Conservation (phyloP, 768 basidiomycete genomes). For the Hypsizygus marmoreus region DNA sequence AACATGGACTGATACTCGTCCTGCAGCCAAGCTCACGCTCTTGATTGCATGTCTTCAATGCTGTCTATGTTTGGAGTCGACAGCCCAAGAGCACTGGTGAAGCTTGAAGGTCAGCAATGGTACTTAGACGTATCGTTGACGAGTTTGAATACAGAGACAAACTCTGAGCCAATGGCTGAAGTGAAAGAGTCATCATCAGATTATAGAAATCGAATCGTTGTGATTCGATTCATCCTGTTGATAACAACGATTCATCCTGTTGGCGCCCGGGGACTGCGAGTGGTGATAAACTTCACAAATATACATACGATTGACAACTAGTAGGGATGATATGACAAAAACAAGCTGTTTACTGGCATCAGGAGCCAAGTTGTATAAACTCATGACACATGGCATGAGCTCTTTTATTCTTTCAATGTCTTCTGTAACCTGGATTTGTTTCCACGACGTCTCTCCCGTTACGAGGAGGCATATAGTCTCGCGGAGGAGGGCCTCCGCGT, state of each 20-base stretch:
- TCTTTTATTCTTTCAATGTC: conserved; percentile 30
- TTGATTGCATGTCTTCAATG: no score
- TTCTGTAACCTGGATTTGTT: conserved; percentile 39
- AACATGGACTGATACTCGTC: no score
- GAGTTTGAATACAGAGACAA: conserved; percentile 56
- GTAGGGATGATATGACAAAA: neutral
- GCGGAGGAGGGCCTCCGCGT: conserved; percentile 27
- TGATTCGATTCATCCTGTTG: no score
- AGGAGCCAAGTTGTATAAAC: conserved; percentile 13
- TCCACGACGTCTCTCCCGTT: conserved; percentile 48
- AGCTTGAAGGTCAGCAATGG: conserved; percentile 51
- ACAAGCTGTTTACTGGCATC: conserved; percentile 13
- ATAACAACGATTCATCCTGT: no score
- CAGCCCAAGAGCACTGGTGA: conserved; percentile 51
- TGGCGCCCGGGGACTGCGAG: no score
- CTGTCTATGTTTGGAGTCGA: no score
- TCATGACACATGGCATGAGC: conserved; percentile 8
- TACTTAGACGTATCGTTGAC: conserved; percentile 56
- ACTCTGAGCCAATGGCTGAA: conserved; percentile 47
- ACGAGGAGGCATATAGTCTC: conserved; percentile 51
- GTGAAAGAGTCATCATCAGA: neutral
- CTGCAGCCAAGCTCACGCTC: no score
- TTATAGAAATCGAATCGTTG: neutral
- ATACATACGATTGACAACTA: conserved; percentile 3
- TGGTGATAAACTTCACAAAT: conserved; percentile 8